Evolutionary conservation across 2,329 filamentous ascomycete genomes (phyloP).

Genomic region (Cercospora sp.): DNA sequence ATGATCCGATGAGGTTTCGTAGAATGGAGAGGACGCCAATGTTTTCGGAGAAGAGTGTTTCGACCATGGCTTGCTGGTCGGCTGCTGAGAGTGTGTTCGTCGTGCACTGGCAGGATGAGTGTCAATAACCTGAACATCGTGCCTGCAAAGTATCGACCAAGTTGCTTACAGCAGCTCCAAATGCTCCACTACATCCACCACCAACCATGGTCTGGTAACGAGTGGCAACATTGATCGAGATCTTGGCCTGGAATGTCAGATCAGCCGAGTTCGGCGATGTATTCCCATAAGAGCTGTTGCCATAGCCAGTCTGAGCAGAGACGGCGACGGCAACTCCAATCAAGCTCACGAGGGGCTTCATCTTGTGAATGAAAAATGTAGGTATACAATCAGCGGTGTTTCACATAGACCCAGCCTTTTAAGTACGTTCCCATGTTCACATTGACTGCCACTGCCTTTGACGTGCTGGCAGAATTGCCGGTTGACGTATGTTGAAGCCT

Average conservation of each 20-base stretch:
- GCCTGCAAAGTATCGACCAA: neutral
- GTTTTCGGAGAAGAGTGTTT: neutral
- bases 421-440: neutral
- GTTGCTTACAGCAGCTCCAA: neutral
- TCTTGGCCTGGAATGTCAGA: neutral
- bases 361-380: neutral
- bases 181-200: neutral
- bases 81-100: neutral
- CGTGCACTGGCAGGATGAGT: neutral
- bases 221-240: neutral
- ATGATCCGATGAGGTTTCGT: constrained; percentile 1
- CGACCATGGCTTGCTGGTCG: neutral
- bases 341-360: neutral
- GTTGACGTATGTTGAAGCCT: neutral
- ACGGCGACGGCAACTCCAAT: neutral
- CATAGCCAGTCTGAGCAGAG: constrained; percentile 4
- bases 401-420: neutral
- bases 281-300: neutral
- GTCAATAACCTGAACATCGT: neutral
- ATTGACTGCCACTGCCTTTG: neutral
- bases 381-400: neutral
- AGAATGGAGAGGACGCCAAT: neutral
- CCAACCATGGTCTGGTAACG: neutral
- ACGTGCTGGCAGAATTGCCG: neutral
- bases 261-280: neutral